phyloP scores from a whole-genome alignment of 148 eudicot species.

The Rhododendron griersonianum region DNA sequence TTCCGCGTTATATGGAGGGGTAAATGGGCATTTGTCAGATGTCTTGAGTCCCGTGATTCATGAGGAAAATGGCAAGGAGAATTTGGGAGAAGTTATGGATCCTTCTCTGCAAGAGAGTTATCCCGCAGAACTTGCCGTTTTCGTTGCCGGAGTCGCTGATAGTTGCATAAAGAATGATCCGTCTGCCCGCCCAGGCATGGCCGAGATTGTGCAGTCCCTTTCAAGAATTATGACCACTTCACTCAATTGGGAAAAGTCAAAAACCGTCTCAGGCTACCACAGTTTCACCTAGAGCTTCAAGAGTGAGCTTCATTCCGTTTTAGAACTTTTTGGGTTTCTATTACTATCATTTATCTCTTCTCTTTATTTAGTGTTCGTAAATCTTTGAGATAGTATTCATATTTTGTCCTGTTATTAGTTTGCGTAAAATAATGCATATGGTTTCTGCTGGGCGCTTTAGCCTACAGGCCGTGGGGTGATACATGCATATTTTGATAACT shows the following conservation, averaged over 20 bases:
- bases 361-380: neutral
- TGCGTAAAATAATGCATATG: neutral
- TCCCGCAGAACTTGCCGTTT: slow-evolving; percentile 49
- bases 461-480: neutral
- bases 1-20: slow-evolving; percentile 27
- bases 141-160: slow-evolving; percentile 36
- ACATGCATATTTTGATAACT: neutral
- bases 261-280: slow-evolving; percentile 21
- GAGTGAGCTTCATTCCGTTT: neutral
- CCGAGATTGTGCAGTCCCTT: slow-evolving; percentile 52
- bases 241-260: slow-evolving; percentile 51
- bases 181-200: slow-evolving; percentile 62
- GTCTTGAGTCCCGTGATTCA: slow-evolving; percentile 29
- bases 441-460: neutral
- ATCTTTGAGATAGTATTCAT: neutral
- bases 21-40: slow-evolving; percentile 30
- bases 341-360: neutral
- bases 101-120: slow-evolving; percentile 57
- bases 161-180: slow-evolving; percentile 60
- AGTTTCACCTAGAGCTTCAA: slow-evolving; percentile 11
- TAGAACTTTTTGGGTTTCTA: neutral
- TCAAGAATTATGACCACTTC: slow-evolving; percentile 52
- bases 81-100: slow-evolving; percentile 42
- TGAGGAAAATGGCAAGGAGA: slow-evolving; percentile 39
- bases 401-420: neutral